Conservation (phyloP, 2,329 filamentous ascomycete species). For the Colletotrichum shisoi region DNA sequence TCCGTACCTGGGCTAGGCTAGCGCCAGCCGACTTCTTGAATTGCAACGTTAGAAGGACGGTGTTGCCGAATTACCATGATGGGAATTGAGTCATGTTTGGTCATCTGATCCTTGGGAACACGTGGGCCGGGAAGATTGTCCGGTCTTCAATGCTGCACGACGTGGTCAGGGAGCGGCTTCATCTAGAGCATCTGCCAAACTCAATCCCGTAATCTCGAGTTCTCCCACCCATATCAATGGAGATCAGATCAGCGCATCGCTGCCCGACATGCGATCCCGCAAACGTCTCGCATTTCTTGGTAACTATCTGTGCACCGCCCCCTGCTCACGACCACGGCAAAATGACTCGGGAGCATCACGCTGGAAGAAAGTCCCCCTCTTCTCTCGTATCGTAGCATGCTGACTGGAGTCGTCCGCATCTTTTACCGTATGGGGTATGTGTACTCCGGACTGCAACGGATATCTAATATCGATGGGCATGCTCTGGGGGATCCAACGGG, state of each 20-base stretch:
- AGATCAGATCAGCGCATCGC: background rate
- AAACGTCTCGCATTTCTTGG: too few species aligned
- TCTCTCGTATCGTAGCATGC: background rate
- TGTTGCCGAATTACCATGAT: too few species aligned
- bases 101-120: too few species aligned
- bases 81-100: too few species aligned
- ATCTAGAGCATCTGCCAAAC: background rate
- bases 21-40: too few species aligned
- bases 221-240: background rate
- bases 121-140: too few species aligned
- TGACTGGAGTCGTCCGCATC: background rate
- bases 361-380: background rate
- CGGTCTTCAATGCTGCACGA: too few species aligned
- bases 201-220: background rate
- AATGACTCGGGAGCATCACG: background rate
- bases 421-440: too few species aligned
- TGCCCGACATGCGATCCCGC: background rate
- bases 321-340: background rate
- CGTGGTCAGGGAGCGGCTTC: background rate
- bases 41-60: too few species aligned
- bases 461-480: background rate
- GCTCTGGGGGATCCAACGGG: background rate
- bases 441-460: background rate
- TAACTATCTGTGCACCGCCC: too few species aligned
- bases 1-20: too few species aligned